phyloP scores from a whole-genome alignment of 176 grass and related monocot species.

The Calamus simplicifolius region DNA sequence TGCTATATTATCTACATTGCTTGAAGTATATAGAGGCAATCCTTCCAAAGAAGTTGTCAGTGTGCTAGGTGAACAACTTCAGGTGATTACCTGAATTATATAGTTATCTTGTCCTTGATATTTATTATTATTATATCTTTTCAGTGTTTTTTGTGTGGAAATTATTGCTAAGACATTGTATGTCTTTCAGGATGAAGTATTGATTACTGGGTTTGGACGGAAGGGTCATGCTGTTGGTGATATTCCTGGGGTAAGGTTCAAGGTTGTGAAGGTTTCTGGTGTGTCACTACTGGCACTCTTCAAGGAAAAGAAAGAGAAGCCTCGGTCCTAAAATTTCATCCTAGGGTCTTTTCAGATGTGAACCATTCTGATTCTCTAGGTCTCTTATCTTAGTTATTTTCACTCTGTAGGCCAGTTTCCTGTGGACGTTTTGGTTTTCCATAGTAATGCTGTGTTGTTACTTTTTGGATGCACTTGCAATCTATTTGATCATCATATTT shows the following conservation, averaged over 20 bases:
- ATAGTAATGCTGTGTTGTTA: too few relatives aligned
- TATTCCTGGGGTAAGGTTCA: slow-evolving; percentile 15
- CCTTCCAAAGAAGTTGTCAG: slow-evolving; percentile 38
- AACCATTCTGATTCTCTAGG: too few relatives aligned
- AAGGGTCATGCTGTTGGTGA: slow-evolving; percentile 14
- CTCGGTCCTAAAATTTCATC: slow-evolving; percentile 1
- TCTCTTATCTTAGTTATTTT: too few relatives aligned
- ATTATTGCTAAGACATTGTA: too few relatives aligned
- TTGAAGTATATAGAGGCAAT: slow-evolving; percentile 45
- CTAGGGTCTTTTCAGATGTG: too few relatives aligned
- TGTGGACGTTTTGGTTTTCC: too few relatives aligned
- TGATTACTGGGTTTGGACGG: slow-evolving; percentile 10
- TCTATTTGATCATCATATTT: too few relatives aligned
- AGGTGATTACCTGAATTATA: slow-evolving; percentile 28
- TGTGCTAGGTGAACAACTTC: slow-evolving; percentile 82
- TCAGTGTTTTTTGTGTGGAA: too few relatives aligned
- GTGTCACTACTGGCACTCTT: slow-evolving; percentile 6
- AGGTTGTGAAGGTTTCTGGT: slow-evolving; percentile 18
- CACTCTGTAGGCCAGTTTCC: too few relatives aligned
- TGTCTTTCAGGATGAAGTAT: slow-evolving; percentile 11
- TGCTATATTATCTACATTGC: slow-evolving; percentile 67
- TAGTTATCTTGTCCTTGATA: slow-evolving; percentile 2
- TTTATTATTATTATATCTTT: too few relatives aligned
- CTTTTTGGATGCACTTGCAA: too few relatives aligned
- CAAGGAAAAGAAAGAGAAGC: slow-evolving; percentile 19